Base-by-base conservation (phyloP, 768 basidiomycete genomes). In the Mycena vitilis region DNA sequence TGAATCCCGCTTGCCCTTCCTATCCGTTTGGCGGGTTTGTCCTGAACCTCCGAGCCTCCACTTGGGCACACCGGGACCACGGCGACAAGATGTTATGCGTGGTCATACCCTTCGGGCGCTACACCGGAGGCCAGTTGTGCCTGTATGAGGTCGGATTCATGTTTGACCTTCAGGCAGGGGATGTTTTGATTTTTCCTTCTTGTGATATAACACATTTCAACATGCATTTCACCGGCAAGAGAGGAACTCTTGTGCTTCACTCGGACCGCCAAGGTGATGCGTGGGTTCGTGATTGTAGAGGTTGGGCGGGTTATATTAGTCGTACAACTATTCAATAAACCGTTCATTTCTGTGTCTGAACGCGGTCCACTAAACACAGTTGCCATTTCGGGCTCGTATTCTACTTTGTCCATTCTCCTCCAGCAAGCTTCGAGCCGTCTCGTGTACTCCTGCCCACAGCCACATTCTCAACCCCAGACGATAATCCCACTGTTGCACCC, bases 11-110 rank as follows among this genome's bases (percentile, higher is more conserved):
- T 1, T 69, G 73, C 3, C 73, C 73, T 4, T 67, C 64, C 0
- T 70, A 74, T 51, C 78, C 77, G 1, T 79, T 78, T 34, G 66
- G 64, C 12, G 76, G 78, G 0, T 76, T 77, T 49, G 73, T 76
- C 0, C 38, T 78, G 16, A 77, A 77, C 48, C 30, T 77, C 18
- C 66, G 68, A 57, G 76, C 71, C 12, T 52, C 51, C 16, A 78
- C 75, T 16, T 22, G 44, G 38, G 62, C 59, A 9, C 78, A 79
- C 64, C 55, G 66, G 9, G 76, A 78, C 59, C n/a, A 36, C 5
- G 45, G 62, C 4, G 76, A 78, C 71, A 44, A 68, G 30, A 38
- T 53, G 11, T 25, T 79, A 13, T 80, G 79, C 63, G 30, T 77
- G 25, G 71, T 80, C n/a, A 63, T 78, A 8, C 63, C 65, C 20